These are phyloP conservation scores for Drechslerella coelobrocha DNA, from an alignment of 2,329 filamentous ascomycete genomes.

Conservation along the genomic window DNA sequence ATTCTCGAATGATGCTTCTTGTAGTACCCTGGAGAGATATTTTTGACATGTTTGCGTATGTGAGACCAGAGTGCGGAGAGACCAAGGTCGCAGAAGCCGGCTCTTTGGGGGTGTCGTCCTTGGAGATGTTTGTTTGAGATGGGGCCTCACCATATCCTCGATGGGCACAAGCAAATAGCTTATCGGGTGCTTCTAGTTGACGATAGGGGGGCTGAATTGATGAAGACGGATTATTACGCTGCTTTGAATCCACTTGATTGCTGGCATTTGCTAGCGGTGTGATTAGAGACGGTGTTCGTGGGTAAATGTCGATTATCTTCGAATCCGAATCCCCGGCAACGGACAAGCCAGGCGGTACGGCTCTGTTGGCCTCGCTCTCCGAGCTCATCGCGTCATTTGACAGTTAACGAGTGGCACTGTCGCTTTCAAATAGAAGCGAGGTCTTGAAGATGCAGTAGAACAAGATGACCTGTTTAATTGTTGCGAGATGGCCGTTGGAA, in stretches of 20 bases:
- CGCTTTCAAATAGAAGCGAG: too few relatives aligned
- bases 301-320: neutral
- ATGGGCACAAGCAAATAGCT: neutral
- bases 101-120: neutral
- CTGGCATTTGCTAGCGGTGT: neutral
- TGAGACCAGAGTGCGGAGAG: conserved; percentile 1
- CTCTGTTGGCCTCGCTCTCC: too few relatives aligned
- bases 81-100: neutral
- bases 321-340: neutral
- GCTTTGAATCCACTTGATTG: neutral
- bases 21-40: conserved; percentile 36
- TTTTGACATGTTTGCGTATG: conserved; percentile 30
- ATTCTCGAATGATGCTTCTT: conserved; percentile 32
- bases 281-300: neutral
- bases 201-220: neutral
- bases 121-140: neutral
- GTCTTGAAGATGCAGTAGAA: too few relatives aligned
- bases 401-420: too few relatives aligned
- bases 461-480: too few relatives aligned
- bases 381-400: too few relatives aligned
- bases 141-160: neutral
- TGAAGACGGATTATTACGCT: neutral
- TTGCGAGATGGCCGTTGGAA: too few relatives aligned
- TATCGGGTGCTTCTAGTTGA: neutral
- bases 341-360: too few relatives aligned